These are phyloP conservation scores for Cenococcum geophilum DNA, from an alignment of 495 filamentous ascomycete species.

Conservation along the genomic window DNA sequence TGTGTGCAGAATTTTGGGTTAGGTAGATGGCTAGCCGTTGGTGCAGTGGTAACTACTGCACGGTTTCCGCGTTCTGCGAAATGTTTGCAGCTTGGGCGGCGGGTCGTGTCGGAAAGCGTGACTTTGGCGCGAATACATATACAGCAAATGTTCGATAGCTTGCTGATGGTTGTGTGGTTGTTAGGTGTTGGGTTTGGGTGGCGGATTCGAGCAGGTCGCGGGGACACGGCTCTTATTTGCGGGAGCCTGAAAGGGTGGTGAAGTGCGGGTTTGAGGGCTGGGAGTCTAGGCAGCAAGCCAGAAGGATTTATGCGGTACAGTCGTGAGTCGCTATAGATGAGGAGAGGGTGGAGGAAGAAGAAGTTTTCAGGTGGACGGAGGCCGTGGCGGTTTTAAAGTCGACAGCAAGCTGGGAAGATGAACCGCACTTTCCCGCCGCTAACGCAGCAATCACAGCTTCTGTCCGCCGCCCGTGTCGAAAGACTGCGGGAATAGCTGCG, in stretches of 20 bases:
- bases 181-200: conserved; percentile 22
- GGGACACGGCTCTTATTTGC: conserved; percentile 3
- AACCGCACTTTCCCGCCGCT: too few species aligned
- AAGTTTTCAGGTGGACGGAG: neutral
- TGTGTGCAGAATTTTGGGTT: conserved; percentile 5
- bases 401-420: too few species aligned
- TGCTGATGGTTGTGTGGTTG: conserved; percentile 23
- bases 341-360: neutral
- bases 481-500: too few species aligned
- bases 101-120: conserved; percentile 73
- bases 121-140: conserved; percentile 78
- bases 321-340: conserved; percentile 1
- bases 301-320: neutral
- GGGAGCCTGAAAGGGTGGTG: conserved; percentile 7
- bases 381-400: neutral
- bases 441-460: too few species aligned
- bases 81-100: conserved; percentile 87
- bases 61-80: conserved; percentile 85
- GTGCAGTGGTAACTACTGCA: conserved; percentile 75
- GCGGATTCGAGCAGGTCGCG: conserved; percentile 22
- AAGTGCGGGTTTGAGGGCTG: neutral
- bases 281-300: neutral
- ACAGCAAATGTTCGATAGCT: conserved; percentile 43
- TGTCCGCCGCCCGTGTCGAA: too few species aligned
- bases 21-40: conserved; percentile 63